Base-by-base conservation (phyloP, 1,139 yeast genomes). In the Suhomyces yuchorum region DNA sequence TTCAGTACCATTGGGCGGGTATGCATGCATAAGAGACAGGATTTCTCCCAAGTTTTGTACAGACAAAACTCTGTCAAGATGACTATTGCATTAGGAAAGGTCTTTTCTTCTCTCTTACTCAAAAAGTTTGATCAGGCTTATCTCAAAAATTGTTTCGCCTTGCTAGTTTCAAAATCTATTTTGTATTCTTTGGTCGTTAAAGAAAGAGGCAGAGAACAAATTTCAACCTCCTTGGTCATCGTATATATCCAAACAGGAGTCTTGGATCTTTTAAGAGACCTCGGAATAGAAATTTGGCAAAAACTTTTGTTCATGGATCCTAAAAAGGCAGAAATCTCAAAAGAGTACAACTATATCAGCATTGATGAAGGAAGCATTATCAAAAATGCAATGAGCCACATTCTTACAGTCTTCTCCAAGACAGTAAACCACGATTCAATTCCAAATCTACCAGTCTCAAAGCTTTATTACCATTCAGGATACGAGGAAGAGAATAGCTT, bases 181-280 rank as follows among this genome's bases (percentile, higher is more conserved):
- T 58, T 62, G 45, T 66, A 58, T 43, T 56, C 63, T 8, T 51
- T 68, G 33, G 59, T 60, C 9, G 65, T 61, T 18, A 67, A 63
- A 46, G 78, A 68, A 34, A 56, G 73, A 44, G 67, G 66, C 23
- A 67, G 60, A 43, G 73, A 67, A 15, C 44, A 55, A 1, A 57
- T 71, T 3, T 69, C 69, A 23, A 79, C 84, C 0, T 61, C 82
- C 0, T 74, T 81, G 34, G 75, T 75, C 0, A 67, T 80, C 22
- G 57, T 73, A 6, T 74, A 81, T 48, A 66, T 80, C 49, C 84
- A 81, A 54, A 56, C 63, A 22, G 80, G 75, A 2, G 82, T 81
- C 8, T 76, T 70, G 50, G 55, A 59, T 4, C 56, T 48, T 23
- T 59, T 70, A 36, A 59, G 56, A 41, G 58, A 57, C 6, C 51